A percentile compares a stretch with the other conserved stretches of the same genome.
phyloP scores from a whole-genome alignment of 371 early-diverging fungal species.

The Rhizopus microsporus region DNA sequence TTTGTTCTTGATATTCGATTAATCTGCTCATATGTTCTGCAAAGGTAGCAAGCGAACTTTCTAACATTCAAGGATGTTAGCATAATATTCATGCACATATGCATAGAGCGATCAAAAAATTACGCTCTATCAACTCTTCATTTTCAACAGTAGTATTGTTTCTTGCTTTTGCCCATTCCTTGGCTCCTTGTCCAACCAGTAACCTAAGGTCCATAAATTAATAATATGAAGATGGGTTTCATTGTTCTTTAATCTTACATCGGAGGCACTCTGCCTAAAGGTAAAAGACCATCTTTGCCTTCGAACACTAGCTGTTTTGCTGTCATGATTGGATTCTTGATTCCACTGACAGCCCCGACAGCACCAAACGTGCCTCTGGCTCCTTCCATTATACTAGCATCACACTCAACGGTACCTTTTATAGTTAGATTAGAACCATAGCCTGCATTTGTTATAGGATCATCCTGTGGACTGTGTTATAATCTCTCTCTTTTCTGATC shows the following conservation, averaged over 20 bases:
- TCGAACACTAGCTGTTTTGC: slow-evolving; percentile 54
- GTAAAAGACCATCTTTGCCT: slow-evolving; percentile 44
- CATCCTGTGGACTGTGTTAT: slow-evolving; percentile 31
- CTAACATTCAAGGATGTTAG: background rate
- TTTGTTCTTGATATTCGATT: background rate
- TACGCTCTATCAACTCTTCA: slow-evolving; percentile 28
- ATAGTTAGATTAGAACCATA: slow-evolving; percentile 82
- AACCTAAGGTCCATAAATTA: slow-evolving; percentile 26
- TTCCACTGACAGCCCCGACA: slow-evolving; percentile 72
- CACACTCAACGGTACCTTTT: slow-evolving; percentile 79
- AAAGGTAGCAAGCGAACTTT: slow-evolving; percentile 15
- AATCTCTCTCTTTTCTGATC: background rate
- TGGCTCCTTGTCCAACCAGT: slow-evolving; percentile 69
- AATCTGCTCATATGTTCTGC: slow-evolving; percentile 13
- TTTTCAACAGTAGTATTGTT: slow-evolving; percentile 32
- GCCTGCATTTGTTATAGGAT: slow-evolving; percentile 57
- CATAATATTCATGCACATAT: background rate
- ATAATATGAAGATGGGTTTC: background rate
- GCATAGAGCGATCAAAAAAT: background rate
- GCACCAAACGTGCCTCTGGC: slow-evolving; percentile 70
- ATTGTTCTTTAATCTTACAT: slow-evolving; percentile 37
- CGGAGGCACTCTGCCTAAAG: slow-evolving; percentile 74
- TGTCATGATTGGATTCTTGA: slow-evolving; percentile 69
- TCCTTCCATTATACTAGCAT: slow-evolving; percentile 84
- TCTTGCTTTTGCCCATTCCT: slow-evolving; percentile 46